A percentile compares a stretch with the other conserved stretches of the same genome.
phyloP scores from a whole-genome alignment of 805 yeast species.

The Ogataea pini region DNA sequence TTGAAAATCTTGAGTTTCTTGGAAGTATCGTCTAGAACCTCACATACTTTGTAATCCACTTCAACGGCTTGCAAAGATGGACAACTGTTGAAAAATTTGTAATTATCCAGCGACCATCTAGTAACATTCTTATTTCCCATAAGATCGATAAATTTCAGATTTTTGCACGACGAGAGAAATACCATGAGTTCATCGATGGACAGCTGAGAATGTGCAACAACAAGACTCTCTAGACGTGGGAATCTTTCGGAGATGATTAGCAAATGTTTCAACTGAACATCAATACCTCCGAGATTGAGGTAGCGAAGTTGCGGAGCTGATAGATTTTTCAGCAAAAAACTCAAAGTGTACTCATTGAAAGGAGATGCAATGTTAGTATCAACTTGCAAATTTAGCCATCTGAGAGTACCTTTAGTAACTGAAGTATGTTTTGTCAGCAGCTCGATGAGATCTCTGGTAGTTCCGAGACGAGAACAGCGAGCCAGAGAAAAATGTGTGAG shows the following conservation, averaged over 20 bases:
- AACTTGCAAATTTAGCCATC: slow-evolving; percentile 55
- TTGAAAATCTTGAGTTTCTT: slow-evolving; percentile 31
- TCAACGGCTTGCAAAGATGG: slow-evolving; percentile 64
- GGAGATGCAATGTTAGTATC: slow-evolving; percentile 56
- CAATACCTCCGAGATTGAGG: slow-evolving; percentile 54
- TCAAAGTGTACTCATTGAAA: slow-evolving; percentile 45
- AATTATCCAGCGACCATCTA: slow-evolving; percentile 58
- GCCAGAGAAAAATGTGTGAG: slow-evolving; percentile 75
- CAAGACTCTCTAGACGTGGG: slow-evolving; percentile 43
- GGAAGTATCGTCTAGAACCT: slow-evolving; percentile 43
- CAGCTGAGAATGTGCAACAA: slow-evolving; percentile 42
- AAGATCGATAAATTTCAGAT: slow-evolving; percentile 61
- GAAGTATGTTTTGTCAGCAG: slow-evolving; percentile 76
- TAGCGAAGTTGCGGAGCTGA: slow-evolving; percentile 46
- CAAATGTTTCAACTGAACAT: slow-evolving; percentile 43
- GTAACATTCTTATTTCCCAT: slow-evolving; percentile 61
- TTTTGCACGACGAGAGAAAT: slow-evolving; percentile 36
- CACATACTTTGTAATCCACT: slow-evolving; percentile 57
- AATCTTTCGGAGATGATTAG: slow-evolving; percentile 42
- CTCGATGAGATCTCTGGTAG: slow-evolving; percentile 69
- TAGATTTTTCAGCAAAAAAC: slow-evolving; percentile 44
- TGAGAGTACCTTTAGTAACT: slow-evolving; percentile 39
- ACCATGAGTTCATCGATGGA: slow-evolving; percentile 39
- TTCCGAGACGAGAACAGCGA: slow-evolving; percentile 59
- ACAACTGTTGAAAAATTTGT: slow-evolving; percentile 45